Conservation (phyloP, 805 yeast genomes). For the Lipomyces orientalis region DNA sequence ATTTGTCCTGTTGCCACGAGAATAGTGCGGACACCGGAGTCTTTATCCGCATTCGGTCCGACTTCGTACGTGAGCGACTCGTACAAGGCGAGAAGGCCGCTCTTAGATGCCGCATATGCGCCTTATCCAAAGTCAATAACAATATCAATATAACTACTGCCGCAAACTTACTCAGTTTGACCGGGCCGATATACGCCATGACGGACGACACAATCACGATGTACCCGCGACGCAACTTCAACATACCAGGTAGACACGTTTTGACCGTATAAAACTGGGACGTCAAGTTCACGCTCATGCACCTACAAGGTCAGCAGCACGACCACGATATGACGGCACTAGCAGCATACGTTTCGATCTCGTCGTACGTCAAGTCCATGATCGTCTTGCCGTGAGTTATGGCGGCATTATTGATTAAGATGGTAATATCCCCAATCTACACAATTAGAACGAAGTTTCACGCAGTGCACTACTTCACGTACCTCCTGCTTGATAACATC, state of each 20-base stretch:
- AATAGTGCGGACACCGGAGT: slow-evolving; percentile 66
- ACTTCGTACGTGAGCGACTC: slow-evolving; percentile 77
- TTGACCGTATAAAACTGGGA: slow-evolving; percentile 75
- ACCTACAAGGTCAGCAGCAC: slow-evolving; percentile 42
- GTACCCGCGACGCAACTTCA: slow-evolving; percentile 67
- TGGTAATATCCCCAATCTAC: slow-evolving; percentile 61
- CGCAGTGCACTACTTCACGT: slow-evolving; percentile 14
- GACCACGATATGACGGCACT: neutral
- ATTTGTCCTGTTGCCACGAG: slow-evolving; percentile 88
- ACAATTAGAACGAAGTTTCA: slow-evolving; percentile 22
- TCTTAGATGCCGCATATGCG: slow-evolving; percentile 88
- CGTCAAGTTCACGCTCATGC: slow-evolving; percentile 68
- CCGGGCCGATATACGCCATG: slow-evolving; percentile 84
- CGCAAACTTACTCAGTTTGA: slow-evolving; percentile 55
- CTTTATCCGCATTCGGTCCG: slow-evolving; percentile 51
- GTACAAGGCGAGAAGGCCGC: slow-evolving; percentile 82
- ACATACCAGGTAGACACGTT: slow-evolving; percentile 75
- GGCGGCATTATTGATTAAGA: slow-evolving; percentile 86
- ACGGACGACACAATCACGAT: slow-evolving; percentile 83
- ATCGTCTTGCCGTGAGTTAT: slow-evolving; percentile 64
- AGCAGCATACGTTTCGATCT: slow-evolving; percentile 53
- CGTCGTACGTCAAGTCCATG: slow-evolving; percentile 59
- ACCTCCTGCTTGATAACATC: slow-evolving; percentile 49
- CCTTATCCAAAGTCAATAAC: slow-evolving; percentile 39
- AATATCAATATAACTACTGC: neutral